phyloP scores from a whole-genome alignment of 495 filamentous ascomycete species.

The Corynascus novoguineensis region DNA sequence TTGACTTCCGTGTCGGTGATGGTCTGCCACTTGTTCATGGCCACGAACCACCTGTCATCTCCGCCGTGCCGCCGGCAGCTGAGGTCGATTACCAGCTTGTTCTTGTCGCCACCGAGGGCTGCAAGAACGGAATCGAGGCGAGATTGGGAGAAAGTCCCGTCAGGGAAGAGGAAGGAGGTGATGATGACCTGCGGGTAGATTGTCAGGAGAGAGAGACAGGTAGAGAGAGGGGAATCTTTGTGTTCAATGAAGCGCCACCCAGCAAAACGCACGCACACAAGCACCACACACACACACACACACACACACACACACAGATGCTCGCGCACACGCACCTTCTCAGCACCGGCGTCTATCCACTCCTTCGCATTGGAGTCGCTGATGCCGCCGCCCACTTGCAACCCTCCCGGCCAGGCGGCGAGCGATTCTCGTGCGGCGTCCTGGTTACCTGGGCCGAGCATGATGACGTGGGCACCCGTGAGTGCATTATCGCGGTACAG shows the following conservation, averaged over 20 bases:
- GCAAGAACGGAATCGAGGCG: constrained; percentile 65
- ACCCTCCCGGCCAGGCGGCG: constrained; percentile 62
- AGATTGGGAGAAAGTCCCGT: constrained; percentile 67
- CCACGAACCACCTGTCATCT: constrained; percentile 75
- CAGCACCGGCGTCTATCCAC: constrained; percentile 85
- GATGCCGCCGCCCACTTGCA: constrained; percentile 92
- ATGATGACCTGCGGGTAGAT: constrained; percentile 72
- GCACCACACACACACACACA: no score
- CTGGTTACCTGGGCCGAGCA: constrained; percentile 84
- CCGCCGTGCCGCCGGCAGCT: constrained; percentile 74
- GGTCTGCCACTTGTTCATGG: constrained; percentile 98
- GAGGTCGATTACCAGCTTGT: constrained; percentile 88
- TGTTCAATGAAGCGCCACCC: no score
- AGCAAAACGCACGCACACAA: no score
- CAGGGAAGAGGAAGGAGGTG: constrained; percentile 72
- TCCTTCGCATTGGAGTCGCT: constrained; percentile 71
- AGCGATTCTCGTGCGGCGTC: constrained; percentile 73
- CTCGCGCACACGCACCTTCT: no score
- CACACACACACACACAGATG: no score
- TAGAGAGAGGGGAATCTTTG: neutral
- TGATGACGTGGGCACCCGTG: constrained; percentile 85
- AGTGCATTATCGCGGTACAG: constrained; percentile 72
- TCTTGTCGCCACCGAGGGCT: constrained; percentile 64
- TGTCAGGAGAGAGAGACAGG: neutral
- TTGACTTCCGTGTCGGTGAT: constrained; percentile 93